phyloP scores from a whole-genome alignment of 768 basidiomycete species.

The Cytidiella melzeri region DNA sequence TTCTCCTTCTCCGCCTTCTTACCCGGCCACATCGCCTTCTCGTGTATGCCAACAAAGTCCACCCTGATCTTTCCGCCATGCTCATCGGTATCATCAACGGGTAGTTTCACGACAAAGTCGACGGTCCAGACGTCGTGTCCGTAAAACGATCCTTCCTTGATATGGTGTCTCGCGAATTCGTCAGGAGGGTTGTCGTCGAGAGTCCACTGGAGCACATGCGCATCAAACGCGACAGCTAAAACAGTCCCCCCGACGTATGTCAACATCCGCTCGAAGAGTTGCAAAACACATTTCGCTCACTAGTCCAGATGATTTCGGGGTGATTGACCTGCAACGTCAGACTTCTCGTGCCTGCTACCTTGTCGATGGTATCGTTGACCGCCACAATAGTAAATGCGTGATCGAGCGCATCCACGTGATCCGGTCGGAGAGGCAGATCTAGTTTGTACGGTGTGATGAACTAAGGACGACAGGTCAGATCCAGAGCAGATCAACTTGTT shows the following conservation, averaged over 20 bases:
- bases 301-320: conserved; percentile 84
- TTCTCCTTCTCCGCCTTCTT: conserved; percentile 40
- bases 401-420: conserved; percentile 21
- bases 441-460: conserved; percentile 86
- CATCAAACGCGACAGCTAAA: conserved; percentile 83
- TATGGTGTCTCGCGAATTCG: conserved; percentile 73
- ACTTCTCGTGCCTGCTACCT: conserved; percentile 55
- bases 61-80: conserved; percentile 37
- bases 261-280: neutral
- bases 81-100: conserved; percentile 16
- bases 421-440: conserved; percentile 43
- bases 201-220: conserved; percentile 81
- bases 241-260: neutral
- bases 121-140: conserved; percentile 68
- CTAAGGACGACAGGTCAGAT: conserved; percentile 28
- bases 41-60: conserved; percentile 78
- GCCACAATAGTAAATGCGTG: conserved; percentile 48
- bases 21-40: conserved; percentile 81
- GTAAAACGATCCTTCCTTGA: conserved; percentile 90
- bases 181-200: conserved; percentile 74
- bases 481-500: neutral
- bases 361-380: conserved; percentile 49
- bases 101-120: conserved; percentile 61
- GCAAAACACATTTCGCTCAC: conserved; percentile 28
- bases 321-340: conserved; percentile 68